phyloP scores from a whole-genome alignment of 2,329 filamentous ascomycete genomes.

The Paramyrothecium sp. region DNA sequence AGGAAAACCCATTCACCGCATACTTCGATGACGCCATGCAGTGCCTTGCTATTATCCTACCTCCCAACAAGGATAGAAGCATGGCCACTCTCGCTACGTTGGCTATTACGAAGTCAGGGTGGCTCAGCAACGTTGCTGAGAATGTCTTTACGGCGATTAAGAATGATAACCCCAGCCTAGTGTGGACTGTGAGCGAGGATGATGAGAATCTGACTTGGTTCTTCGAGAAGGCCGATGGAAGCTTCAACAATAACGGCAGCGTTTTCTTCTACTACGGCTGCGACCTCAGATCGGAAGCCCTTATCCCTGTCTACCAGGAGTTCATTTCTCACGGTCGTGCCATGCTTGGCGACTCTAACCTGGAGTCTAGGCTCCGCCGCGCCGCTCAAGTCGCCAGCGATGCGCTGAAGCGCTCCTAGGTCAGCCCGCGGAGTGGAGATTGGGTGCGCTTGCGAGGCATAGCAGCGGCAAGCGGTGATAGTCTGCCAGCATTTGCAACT shows the following conservation, averaged over 20 bases:
- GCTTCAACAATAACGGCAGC: slow-evolving; percentile 78
- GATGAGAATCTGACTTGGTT: slow-evolving; percentile 99
- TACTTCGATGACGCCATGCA: slow-evolving; percentile 96
- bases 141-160: slow-evolving; percentile 93
- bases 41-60: slow-evolving; percentile 84
- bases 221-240: slow-evolving; percentile 94
- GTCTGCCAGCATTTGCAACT: no score
- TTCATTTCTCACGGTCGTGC: slow-evolving; percentile 79
- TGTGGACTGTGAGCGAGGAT: slow-evolving; percentile 95
- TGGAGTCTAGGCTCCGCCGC: slow-evolving; percentile 79
- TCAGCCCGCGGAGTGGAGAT: no score
- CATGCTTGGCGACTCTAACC: slow-evolving; percentile 87
- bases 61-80: slow-evolving; percentile 62
- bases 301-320: slow-evolving; percentile 79
- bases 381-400: slow-evolving; percentile 69
- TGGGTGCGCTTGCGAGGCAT: no score
- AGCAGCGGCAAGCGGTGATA: no score
- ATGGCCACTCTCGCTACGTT: slow-evolving; percentile 86
- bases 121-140: slow-evolving; percentile 91
- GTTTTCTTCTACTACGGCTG: slow-evolving; percentile 97
- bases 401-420: slow-evolving; percentile 31
- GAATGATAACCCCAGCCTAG: slow-evolving; percentile 87
- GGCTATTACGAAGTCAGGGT: slow-evolving; percentile 90
- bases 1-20: slow-evolving; percentile 78
- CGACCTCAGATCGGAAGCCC: slow-evolving; percentile 70